phyloP scores from a whole-genome alignment of 2,329 filamentous ascomycete genomes.

The Pyricularia sp. region DNA sequence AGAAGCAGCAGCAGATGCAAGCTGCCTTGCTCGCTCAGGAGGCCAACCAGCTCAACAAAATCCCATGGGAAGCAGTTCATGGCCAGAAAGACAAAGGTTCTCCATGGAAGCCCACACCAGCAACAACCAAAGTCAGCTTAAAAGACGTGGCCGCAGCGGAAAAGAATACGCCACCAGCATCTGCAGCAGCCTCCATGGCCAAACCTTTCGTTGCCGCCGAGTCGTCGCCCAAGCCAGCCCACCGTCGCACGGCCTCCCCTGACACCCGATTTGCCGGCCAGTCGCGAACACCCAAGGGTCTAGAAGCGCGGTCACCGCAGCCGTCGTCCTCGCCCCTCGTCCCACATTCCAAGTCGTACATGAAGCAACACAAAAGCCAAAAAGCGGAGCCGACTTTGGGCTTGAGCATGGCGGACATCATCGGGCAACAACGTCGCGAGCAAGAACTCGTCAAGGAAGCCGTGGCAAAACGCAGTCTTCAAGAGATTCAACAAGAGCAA shows the following conservation, averaged over 20 bases:
- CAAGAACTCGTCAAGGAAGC: constrained; percentile 77
- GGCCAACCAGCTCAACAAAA: constrained; percentile 4
- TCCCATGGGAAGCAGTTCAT: not conserved
- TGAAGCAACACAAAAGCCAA: constrained; percentile 32
- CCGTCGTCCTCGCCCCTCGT: constrained; percentile 26
- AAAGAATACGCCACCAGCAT: not conserved
- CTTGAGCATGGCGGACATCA: constrained; percentile 77
- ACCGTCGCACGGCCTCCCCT: constrained; percentile 45
- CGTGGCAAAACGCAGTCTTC: constrained; percentile 75
- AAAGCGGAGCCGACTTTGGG: constrained; percentile 51
- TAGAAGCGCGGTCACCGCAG: not conserved
- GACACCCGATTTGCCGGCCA: constrained; percentile 57
- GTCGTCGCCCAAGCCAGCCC: constrained; percentile 25
- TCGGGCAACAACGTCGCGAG: constrained; percentile 76
- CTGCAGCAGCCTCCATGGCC: constrained; percentile 18
- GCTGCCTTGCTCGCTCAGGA: constrained; percentile 26
- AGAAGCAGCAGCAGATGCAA: constrained; percentile 62
- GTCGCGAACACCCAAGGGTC: constrained; percentile 21
- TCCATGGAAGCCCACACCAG: constrained; percentile 6
- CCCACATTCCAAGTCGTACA: constrained; percentile 54
- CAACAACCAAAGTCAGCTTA: not conserved
- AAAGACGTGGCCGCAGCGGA: not conserved
- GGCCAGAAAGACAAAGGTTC: not conserved
- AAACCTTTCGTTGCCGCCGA: constrained; percentile 36
- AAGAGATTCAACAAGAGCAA: constrained; percentile 95